Conservation (phyloP, 148 eudicot genomes). For the Rheum nobile region DNA sequence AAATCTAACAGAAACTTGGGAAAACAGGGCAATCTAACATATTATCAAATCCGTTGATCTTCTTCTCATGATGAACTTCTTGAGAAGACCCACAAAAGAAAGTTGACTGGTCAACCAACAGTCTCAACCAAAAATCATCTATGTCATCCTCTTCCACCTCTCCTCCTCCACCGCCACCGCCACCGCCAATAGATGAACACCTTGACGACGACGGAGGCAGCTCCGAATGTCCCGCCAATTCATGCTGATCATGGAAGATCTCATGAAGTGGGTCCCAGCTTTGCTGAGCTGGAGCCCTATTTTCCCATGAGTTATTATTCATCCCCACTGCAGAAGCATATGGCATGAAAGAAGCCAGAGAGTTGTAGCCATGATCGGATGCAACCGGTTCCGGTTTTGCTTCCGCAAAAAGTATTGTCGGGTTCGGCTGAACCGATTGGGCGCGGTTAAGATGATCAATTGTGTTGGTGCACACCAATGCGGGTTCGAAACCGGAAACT, state of each 20-base stretch:
- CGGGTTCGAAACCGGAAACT: background rate
- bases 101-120: conserved; percentile 2
- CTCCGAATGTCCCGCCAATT: background rate
- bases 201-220: background rate
- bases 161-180: background rate
- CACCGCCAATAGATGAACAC: background rate
- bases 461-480: background rate
- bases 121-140: conserved; percentile 5
- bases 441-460: background rate
- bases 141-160: conserved; percentile 1
- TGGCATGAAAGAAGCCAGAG: background rate
- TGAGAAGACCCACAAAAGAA: background rate
- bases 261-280: background rate
- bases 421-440: background rate
- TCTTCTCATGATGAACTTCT: background rate
- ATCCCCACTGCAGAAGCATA: background rate
- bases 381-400: background rate
- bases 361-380: background rate
- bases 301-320: background rate
- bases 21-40: background rate
- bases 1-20: background rate
- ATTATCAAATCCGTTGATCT: background rate
- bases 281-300: background rate
- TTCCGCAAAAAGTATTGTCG: background rate
- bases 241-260: background rate